These are phyloP conservation scores for Cercospora citrullina DNA, from an alignment of 2,329 filamentous ascomycete genomes.

Conservation along the genomic window DNA sequence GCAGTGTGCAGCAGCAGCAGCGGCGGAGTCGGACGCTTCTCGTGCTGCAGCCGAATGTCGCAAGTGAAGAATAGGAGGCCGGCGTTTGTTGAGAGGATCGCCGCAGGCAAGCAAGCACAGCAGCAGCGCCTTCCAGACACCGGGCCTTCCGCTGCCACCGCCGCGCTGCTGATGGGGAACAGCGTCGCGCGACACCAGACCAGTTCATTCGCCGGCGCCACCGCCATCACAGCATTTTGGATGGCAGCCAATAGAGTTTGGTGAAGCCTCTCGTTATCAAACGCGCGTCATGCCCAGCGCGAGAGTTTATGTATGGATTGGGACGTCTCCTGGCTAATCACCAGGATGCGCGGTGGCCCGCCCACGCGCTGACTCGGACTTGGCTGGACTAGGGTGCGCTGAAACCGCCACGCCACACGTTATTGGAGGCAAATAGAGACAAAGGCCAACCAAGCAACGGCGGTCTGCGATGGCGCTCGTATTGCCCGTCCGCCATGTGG, in stretches of 20 bases:
- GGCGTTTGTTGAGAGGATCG: neutral
- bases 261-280: too few species aligned
- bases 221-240: neutral
- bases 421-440: conserved; percentile 2
- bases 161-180: neutral
- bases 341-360: neutral
- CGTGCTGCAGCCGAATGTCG: neutral
- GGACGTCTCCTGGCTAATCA: conserved; percentile 5
- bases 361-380: conserved; percentile 6
- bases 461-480: conserved; percentile 1
- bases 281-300: neutral
- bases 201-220: conserved; percentile 3
- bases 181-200: neutral
- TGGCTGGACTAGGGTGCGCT: neutral
- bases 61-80: neutral
- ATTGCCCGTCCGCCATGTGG: conserved; percentile 4
- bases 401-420: conserved; percentile 11
- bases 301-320: conserved; percentile 3
- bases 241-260: neutral
- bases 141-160: neutral
- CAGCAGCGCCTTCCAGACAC: neutral
- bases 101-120: neutral
- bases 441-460: conserved; percentile 7
- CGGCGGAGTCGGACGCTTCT: neutral
- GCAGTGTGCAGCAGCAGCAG: neutral